Percentiles rank a stretch among this genome's conserved stretches.
Conservation (phyloP, 1,284 basidiomycete species). For the Moesziomyces parantarcticus region DNA sequence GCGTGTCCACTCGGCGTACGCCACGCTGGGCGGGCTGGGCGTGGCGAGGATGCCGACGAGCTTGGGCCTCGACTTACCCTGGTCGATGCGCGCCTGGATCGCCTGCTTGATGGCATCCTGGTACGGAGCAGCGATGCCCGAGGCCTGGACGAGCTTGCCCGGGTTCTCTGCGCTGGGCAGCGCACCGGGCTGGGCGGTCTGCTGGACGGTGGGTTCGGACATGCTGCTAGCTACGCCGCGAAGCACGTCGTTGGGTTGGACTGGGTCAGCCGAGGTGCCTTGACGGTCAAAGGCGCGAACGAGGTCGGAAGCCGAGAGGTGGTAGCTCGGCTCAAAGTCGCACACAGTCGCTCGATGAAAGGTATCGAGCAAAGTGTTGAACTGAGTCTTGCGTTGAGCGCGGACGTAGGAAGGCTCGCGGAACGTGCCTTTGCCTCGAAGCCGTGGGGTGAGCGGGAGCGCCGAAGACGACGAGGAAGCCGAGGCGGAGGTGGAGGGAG, state of each 20-base stretch:
- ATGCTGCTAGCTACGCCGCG: conserved; percentile 53
- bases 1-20: conserved; percentile 92
- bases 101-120: conserved; percentile 54
- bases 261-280: conserved; percentile 21
- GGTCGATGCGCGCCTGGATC: conserved; percentile 46
- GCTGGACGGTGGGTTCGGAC: conserved; percentile 44
- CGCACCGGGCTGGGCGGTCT: conserved; percentile 21
- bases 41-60: conserved; percentile 93
- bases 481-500: conserved; percentile 11
- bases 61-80: conserved; percentile 72
- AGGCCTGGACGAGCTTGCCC: conserved; percentile 62
- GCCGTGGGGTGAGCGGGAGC: conserved; percentile 38
- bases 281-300: conserved; percentile 36
- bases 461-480: conserved; percentile 22
- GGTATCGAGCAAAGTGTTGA: conserved; percentile 50
- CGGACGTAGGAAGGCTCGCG: conserved; percentile 36
- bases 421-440: conserved; percentile 36
- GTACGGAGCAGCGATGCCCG: conserved; percentile 62
- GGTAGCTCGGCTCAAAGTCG: conserved; percentile 41
- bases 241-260: conserved; percentile 48
- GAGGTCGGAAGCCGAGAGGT: conserved; percentile 46
- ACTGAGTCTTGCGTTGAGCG: conserved; percentile 40
- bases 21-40: conserved; percentile 83
- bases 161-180: conserved; percentile 55
- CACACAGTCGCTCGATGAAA: conserved; percentile 54